Base-by-base conservation (phyloP, 1,284 basidiomycete species). In the Ustilago esculenta region DNA sequence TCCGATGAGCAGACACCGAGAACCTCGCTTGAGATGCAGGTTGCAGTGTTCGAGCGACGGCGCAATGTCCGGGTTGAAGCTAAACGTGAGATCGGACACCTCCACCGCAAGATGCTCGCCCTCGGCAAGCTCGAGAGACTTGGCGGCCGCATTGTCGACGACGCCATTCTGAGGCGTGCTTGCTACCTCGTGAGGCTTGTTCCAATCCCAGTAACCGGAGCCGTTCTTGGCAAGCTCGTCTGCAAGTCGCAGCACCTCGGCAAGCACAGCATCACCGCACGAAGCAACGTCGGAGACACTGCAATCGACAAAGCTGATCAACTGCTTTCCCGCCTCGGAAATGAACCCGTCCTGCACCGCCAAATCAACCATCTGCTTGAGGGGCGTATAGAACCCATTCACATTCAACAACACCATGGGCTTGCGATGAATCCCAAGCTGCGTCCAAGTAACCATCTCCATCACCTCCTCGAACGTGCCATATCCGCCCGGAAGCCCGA, bases 401-500 rank as follows among this genome's bases (percentile, higher is more conserved):
- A 94, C 89, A 79, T 96, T 94, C 40, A 94, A 75, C 39, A 95
- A 84, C 27, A 95, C 83, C 51, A 94, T 88, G 14, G 93, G 91
- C 84, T 92, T 92, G 47, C 86, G 85, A 81, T 95, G 93, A 57
- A 96, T 92, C 18, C 91, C 91, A 15, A 96, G 84, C 80, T 94
- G 91, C 9, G 88, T 89, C 94, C 94, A 97, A 3, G 93, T 94
- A 34, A 90, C 87, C 69, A 92, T 93, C 83, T 96, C 94, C 44
- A 96, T 83, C 21, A 93, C 84, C 49, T 96, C 94, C 82, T 96
- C 94, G 71, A 92, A 92, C 0, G 92, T 95, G 15, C 93, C 93
- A 77, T 88, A 94, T 0, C 94, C 94, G 30, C 94, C 94, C 5
- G 94, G 93, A 11, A 96, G 85, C 15, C 89, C 90, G 44, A 96